These are phyloP conservation scores for Fusarium sp. DNA, from an alignment of 2,329 filamentous ascomycete species.

Conservation along the genomic window DNA sequence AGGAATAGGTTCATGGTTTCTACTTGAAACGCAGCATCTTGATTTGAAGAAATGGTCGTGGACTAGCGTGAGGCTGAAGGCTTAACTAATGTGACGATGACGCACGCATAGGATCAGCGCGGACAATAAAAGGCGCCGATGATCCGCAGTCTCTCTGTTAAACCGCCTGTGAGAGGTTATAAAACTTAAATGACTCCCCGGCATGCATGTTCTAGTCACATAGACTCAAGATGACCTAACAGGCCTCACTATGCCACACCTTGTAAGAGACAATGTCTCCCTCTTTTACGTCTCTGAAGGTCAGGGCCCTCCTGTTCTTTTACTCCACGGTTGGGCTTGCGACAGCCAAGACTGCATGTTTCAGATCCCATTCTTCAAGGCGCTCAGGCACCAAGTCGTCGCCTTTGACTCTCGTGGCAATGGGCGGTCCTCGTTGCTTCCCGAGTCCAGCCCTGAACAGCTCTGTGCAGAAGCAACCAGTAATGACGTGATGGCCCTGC, in stretches of 20 bases:
- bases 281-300: background rate
- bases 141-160: background rate
- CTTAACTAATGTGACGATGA: background rate
- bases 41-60: background rate
- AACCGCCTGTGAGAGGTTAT: background rate
- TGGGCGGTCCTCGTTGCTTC: background rate
- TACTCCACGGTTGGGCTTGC: background rate
- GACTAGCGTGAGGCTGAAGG: background rate
- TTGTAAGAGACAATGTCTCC: background rate
- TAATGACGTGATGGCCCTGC: background rate
- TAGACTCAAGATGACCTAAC: background rate
- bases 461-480: background rate
- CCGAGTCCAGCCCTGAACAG: background rate
- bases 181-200: background rate
- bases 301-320: background rate
- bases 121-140: background rate
- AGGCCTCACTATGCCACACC: background rate
- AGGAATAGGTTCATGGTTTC: background rate
- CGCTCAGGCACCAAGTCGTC: background rate
- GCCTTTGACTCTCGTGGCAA: background rate
- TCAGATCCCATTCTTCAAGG: background rate
- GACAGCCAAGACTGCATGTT: background rate
- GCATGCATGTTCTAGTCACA: background rate
- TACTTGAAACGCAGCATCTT: background rate
- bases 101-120: background rate